Evolutionary conservation across 352 stramenopile genomes (phyloP).

Genomic region (Phytophthora parvispora): DNA sequence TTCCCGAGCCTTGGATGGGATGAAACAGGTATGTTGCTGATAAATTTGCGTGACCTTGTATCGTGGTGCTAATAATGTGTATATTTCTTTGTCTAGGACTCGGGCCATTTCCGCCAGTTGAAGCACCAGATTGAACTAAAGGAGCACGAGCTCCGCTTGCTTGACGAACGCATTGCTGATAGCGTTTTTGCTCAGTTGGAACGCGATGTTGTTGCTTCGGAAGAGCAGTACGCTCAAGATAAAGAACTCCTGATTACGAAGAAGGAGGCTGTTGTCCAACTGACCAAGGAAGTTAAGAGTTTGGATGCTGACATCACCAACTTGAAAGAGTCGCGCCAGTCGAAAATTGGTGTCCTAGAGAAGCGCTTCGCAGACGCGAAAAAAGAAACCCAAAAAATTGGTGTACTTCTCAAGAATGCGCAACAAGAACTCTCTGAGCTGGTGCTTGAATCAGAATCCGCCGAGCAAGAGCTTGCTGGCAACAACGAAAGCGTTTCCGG

Average conservation of each 20-base stretch:
- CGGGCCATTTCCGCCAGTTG: slow-evolving; percentile 75
- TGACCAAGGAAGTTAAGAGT: slow-evolving; percentile 80
- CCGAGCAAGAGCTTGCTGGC: slow-evolving; percentile 69
- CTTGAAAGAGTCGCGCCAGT: slow-evolving; percentile 84
- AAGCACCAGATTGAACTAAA: slow-evolving; percentile 88
- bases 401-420: slow-evolving; percentile 60
- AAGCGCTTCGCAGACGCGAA: slow-evolving; percentile 81
- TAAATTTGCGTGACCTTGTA: neutral
- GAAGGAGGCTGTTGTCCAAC: slow-evolving; percentile 74
- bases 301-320: slow-evolving; percentile 87
- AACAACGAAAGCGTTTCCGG: slow-evolving; percentile 58
- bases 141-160: slow-evolving; percentile 79
- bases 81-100: slow-evolving; percentile 49
- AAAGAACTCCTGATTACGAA: slow-evolving; percentile 70
- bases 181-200: slow-evolving; percentile 87
- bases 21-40: slow-evolving; percentile 65
- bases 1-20: slow-evolving; percentile 62
- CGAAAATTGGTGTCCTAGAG: slow-evolving; percentile 84
- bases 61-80: neutral
- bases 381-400: slow-evolving; percentile 77
- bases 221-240: slow-evolving; percentile 82
- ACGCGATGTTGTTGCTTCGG: slow-evolving; percentile 66
- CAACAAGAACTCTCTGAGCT: slow-evolving; percentile 83
- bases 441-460: slow-evolving; percentile 79
- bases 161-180: slow-evolving; percentile 84